Evolutionary conservation across 73 alveolate species (phyloP).

Genomic region (Paramecium biaurelia): DNA sequence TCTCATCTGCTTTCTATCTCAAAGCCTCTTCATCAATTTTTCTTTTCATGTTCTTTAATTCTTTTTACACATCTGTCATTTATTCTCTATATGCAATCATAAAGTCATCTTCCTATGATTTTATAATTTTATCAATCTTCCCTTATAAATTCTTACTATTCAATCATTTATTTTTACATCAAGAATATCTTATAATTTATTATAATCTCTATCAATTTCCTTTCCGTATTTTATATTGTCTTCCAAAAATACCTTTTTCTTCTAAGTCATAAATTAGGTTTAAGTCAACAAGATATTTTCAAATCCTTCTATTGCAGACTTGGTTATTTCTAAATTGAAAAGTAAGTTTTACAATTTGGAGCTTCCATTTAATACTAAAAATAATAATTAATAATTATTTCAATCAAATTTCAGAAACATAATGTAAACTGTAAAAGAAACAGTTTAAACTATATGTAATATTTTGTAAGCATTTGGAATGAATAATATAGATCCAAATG

Average conservation of each 20-base stretch:
- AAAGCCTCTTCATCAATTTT: slow-evolving; percentile 73
- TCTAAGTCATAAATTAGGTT: background rate
- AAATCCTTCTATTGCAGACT: background rate
- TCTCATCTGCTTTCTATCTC: slow-evolving; percentile 66
- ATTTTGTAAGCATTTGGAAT: slow-evolving; percentile 17
- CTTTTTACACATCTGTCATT: slow-evolving; percentile 66
- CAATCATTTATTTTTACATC: background rate
- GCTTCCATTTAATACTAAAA: background rate
- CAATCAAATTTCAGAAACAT: background rate
- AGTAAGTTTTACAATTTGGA: background rate
- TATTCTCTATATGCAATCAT: slow-evolving; percentile 60
- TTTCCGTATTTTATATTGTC: slow-evolving; percentile 10
- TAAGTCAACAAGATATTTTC: background rate
- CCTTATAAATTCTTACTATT: background rate
- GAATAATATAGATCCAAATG: slow-evolving; percentile 1
- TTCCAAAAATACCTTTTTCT: slow-evolving; percentile 5
- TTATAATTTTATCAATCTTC: slow-evolving; percentile 24
- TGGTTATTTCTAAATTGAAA: background rate
- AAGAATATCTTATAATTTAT: slow-evolving; percentile 11
- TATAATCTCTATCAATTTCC: slow-evolving; percentile 33
- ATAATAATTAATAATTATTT: background rate
- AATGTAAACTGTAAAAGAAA: slow-evolving; percentile 26
- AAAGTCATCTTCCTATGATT: slow-evolving; percentile 56
- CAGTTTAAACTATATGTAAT: slow-evolving; percentile 43
- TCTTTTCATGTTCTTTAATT: slow-evolving; percentile 64